Evolutionary conservation across 2,329 filamentous ascomycete genomes (phyloP).

Genomic region (Talaromyces marneffei): DNA sequence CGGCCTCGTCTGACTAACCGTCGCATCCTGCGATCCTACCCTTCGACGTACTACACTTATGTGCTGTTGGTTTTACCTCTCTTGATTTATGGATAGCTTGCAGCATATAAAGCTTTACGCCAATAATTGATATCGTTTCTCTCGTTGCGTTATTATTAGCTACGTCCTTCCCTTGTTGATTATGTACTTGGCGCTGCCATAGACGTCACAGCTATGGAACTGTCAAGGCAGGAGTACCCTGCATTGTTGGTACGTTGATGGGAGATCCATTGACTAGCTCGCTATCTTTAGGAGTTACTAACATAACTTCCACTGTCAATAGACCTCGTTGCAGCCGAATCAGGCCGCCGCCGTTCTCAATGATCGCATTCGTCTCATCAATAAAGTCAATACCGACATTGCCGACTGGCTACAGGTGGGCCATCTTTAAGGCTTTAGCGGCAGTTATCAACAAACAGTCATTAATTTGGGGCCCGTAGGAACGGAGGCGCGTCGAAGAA

Average conservation of each 20-base stretch:
- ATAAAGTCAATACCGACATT: slow-evolving; percentile 79
- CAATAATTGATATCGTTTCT: background rate
- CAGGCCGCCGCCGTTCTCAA: slow-evolving; percentile 77
- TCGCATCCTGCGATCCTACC: background rate
- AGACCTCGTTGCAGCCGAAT: slow-evolving; percentile 74
- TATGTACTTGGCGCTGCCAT: slow-evolving; percentile 28
- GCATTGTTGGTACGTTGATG: slow-evolving; percentile 72
- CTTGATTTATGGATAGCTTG: background rate
- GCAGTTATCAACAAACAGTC: no score
- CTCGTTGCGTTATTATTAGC: slow-evolving; percentile 15
- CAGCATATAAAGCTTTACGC: background rate
- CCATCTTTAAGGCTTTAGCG: slow-evolving; percentile 4
- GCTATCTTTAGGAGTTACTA: slow-evolving; percentile 18
- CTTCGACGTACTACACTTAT: background rate
- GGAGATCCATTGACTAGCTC: slow-evolving; percentile 16
- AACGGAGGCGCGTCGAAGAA: slow-evolving; percentile 87
- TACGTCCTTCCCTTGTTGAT: slow-evolving; percentile 12
- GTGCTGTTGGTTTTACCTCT: background rate
- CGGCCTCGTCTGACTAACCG: background rate
- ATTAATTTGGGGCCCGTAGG: slow-evolving; percentile 48
- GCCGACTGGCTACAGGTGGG: slow-evolving; percentile 96
- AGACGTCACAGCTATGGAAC: slow-evolving; percentile 54
- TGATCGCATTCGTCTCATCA: slow-evolving; percentile 82
- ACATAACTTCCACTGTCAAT: slow-evolving; percentile 15
- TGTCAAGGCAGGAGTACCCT: slow-evolving; percentile 86